These are phyloP conservation scores for Huntiella abstrusa DNA, from an alignment of 2,329 filamentous ascomycete species.

Conservation along the genomic window DNA sequence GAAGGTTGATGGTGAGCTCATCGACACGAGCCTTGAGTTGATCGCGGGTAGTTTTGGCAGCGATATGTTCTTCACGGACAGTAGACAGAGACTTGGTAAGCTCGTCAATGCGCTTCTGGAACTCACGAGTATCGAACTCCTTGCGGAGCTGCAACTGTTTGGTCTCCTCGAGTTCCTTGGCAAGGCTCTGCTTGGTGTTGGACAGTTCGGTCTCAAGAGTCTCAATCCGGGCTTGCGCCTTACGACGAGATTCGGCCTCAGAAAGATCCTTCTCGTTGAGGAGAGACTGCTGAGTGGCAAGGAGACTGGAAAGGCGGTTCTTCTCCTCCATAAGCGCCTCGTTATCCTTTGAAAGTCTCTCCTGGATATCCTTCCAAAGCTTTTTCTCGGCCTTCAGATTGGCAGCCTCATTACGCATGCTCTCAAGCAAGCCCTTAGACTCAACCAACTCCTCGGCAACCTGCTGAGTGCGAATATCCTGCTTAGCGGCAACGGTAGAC, in stretches of 20 bases:
- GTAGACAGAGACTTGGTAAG: constrained; percentile 62
- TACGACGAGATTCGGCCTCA: constrained; percentile 64
- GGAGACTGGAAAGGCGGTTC: constrained; percentile 60
- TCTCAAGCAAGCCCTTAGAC: constrained; percentile 61
- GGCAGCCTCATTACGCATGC: constrained; percentile 72
- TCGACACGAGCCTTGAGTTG: constrained; percentile 78
- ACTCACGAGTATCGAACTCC: constrained; percentile 77
- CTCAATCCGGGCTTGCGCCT: constrained; percentile 62
- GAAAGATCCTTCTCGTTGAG: constrained; percentile 80
- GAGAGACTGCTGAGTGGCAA: constrained; percentile 69
- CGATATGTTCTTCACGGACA: constrained; percentile 69
- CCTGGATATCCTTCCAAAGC: constrained; percentile 84
- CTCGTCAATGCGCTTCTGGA: constrained; percentile 82
- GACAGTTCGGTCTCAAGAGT: constrained; percentile 60
- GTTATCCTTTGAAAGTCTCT: constrained; percentile 73
- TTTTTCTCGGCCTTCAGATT: constrained; percentile 92
- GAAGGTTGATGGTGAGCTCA: constrained; percentile 72
- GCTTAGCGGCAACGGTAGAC: constrained; percentile 69
- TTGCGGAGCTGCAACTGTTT: constrained; percentile 70
- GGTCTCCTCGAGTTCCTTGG: constrained; percentile 63
- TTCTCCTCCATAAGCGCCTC: constrained; percentile 71
- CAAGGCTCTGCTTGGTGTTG: constrained; percentile 63
- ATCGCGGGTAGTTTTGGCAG: constrained; percentile 71
- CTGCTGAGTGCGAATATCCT: constrained; percentile 79
- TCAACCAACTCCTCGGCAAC: constrained; percentile 87